Percentiles rank a stretch among this genome's conserved stretches.
phyloP scores from a whole-genome alignment of 2,329 filamentous ascomycete species.

The Ascocoryne sarcoides region DNA sequence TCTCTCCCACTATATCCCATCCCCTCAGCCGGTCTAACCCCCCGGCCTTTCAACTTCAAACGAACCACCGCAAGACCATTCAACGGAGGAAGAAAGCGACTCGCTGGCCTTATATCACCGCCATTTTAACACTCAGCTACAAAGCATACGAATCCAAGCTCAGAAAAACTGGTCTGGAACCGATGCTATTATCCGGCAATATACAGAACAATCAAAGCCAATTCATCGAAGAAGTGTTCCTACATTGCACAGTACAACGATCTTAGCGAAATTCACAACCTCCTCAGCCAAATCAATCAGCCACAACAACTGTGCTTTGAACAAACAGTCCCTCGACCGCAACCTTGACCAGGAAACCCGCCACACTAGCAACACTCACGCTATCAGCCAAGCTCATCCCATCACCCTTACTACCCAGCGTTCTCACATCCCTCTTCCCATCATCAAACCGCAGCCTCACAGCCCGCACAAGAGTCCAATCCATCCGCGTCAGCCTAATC shows the following conservation, averaged over 20 bases:
- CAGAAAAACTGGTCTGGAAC: constrained; percentile 9
- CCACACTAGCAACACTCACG: constrained; percentile 24
- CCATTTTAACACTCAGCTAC: too few relatives aligned
- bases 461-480: constrained; percentile 32
- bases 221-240: constrained; percentile 11
- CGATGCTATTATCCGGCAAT: constrained; percentile 9
- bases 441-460: constrained; percentile 28
- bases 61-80: too few relatives aligned
- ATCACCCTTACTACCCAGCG: constrained; percentile 25
- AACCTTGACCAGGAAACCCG: constrained; percentile 30
- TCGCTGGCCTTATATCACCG: too few relatives aligned
- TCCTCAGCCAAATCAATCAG: constrained; percentile 13
- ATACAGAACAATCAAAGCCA: constrained; percentile 12
- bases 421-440: constrained; percentile 22
- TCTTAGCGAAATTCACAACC: constrained; percentile 9
- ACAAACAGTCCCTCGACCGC: constrained; percentile 22
- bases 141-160: too few relatives aligned
- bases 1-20: too few relatives aligned
- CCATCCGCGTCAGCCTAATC: constrained; percentile 28
- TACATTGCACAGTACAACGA: constrained; percentile 7
- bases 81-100: too few relatives aligned
- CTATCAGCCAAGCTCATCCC: constrained; percentile 29
- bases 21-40: too few relatives aligned
- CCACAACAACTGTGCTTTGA: constrained; percentile 17
- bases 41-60: too few relatives aligned